Percentiles rank a stretch among this genome's conserved stretches.
Conservation (phyloP, 2,329 filamentous ascomycete species). For the Monilinia aucupariae region DNA sequence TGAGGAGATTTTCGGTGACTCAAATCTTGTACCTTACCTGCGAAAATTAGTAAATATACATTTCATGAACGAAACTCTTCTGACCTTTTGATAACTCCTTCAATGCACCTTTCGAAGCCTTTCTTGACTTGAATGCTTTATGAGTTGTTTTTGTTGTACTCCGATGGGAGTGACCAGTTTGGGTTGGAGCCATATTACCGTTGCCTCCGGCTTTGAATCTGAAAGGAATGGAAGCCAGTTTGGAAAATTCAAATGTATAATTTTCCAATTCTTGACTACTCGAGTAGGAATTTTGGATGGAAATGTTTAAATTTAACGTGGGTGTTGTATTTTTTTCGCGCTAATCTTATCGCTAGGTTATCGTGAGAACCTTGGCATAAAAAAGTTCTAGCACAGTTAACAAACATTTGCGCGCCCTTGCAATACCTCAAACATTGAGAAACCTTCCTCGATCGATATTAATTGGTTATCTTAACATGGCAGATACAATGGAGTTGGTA, state of each 20-base stretch:
- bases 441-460: neutral
- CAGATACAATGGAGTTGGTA: constrained; percentile 21
- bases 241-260: constrained; percentile 34
- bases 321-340: constrained; percentile 17
- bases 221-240: constrained; percentile 68
- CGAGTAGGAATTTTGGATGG: neutral
- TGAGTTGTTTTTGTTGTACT: constrained; percentile 84
- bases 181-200: constrained; percentile 66
- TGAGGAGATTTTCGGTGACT: constrained; percentile 79
- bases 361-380: constrained; percentile 9
- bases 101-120: constrained; percentile 80
- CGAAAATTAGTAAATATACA: constrained; percentile 19
- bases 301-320: constrained; percentile 5
- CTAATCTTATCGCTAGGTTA: constrained; percentile 19
- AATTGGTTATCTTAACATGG: constrained; percentile 14
- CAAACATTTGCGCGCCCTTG: constrained; percentile 11
- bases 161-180: constrained; percentile 75
- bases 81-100: constrained; percentile 80
- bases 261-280: constrained; percentile 9
- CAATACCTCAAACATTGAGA: neutral
- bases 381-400: constrained; percentile 10
- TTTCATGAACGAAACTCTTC: constrained; percentile 9
- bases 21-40: constrained; percentile 75
- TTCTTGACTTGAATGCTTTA: constrained; percentile 89
- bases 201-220: constrained; percentile 74